Base-by-base conservation (phyloP, 2,329 filamentous ascomycete genomes). In the Ophiognomonia clavigignenti-juglandacearum region DNA sequence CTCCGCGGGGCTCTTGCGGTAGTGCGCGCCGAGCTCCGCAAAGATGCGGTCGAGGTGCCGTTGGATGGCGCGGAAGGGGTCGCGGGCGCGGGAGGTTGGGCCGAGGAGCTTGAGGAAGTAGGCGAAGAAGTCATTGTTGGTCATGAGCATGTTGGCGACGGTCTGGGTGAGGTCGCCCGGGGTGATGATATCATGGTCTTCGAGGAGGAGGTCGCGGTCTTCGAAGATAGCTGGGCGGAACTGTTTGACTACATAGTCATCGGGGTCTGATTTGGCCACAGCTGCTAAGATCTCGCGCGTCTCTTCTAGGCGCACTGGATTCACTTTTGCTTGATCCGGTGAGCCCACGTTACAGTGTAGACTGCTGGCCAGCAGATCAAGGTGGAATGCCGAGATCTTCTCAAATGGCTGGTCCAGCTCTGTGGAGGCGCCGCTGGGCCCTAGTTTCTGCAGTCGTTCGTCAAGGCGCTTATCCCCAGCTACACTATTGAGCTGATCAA, bases 101-200 rank as follows among this genome's bases (percentile, higher is more conserved):
- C 63, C 62, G 45, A 73, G 66, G 8, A 69, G 62, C 14, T 68
- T 67, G 38, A 71, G 65, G 49, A 80, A 74, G 61, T 77, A 73
- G 43, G 73, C 64, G 57, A 80, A 77, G 61, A 80, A 72, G 34
- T 73, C 69, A 57, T 76, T 67, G 54, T 78, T 78, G 51, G 71
- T 67, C 19, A 79, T 63, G 14, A 80, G 65, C 62, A 80, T 76
- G 43, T 71, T 71, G 51, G 76, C 72, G 13, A 81, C 58, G 3
- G 75, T 77, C 37, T 65, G 64, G 52, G 75, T 73, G 1, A 79
- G 63, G 48, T 79, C 74, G 41, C 66, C 63, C 9, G 65, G 64
- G 48, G 68, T 67, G 42, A 73, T 56, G 9, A 69, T 59, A n/a
- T 62, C 45, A 23, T 62, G 47, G 59, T 64, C 31, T 11, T 46